These are phyloP conservation scores for Castanea sativa DNA, from an alignment of 306 rosid genomes.

Conservation along the genomic window DNA sequence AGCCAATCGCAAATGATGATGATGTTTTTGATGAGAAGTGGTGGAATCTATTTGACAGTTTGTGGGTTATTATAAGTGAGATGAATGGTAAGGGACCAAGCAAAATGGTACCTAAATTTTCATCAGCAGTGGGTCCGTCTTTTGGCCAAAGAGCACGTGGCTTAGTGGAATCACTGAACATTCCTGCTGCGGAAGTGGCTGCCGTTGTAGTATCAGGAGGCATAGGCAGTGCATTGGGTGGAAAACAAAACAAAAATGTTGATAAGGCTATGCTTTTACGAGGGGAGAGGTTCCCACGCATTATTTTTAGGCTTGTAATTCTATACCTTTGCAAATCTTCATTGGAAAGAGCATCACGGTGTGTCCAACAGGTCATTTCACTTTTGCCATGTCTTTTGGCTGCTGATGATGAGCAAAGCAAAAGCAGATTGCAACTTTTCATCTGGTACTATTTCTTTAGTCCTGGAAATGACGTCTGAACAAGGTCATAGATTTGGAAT, in stretches of 20 bases:
- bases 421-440: slow-evolving; percentile 82
- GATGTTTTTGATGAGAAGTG: slow-evolving; percentile 65
- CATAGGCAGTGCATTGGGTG: slow-evolving; percentile 80
- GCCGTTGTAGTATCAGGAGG: slow-evolving; percentile 99
- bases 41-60: slow-evolving; percentile 81
- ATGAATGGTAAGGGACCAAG: slow-evolving; percentile 82
- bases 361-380: slow-evolving; percentile 79
- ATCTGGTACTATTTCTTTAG: slow-evolving; percentile 63
- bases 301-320: slow-evolving; percentile 80
- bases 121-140: slow-evolving; percentile 67
- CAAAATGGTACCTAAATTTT: slow-evolving; percentile 60
- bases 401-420: slow-evolving; percentile 97
- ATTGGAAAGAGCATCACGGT: slow-evolving; percentile 79
- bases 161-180: slow-evolving; percentile 91
- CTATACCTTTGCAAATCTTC: slow-evolving; percentile 86
- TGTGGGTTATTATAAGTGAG: slow-evolving; percentile 79
- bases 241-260: slow-evolving; percentile 75
- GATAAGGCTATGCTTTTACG: slow-evolving; percentile 97
- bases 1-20: slow-evolving; percentile 42
- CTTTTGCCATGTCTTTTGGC: slow-evolving; percentile 79
- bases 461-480: slow-evolving; percentile 8
- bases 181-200: slow-evolving; percentile 99
- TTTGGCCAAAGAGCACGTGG: slow-evolving; percentile 98
- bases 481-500: slow-evolving; percentile 6
- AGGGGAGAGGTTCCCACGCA: slow-evolving; percentile 89